Conservation (phyloP, 2,329 filamentous ascomycete genomes). For the Alternaria sp. region DNA sequence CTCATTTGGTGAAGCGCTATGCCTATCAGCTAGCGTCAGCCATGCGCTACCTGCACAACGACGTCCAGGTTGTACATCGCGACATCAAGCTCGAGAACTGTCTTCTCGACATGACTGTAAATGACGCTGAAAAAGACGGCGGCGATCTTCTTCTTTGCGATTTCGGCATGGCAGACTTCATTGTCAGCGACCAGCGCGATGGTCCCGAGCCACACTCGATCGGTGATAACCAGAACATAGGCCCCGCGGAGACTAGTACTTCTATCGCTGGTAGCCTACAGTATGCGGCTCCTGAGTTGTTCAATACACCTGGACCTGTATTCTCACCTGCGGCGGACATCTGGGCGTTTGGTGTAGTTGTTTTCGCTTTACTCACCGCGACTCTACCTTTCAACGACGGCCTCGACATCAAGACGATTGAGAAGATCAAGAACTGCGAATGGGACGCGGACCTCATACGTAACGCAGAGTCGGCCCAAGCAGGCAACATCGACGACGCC, state of each 20-base stretch:
- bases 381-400: constrained; percentile 67
- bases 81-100: constrained; percentile 75
- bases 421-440: constrained; percentile 64
- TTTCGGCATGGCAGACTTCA: constrained; percentile 73
- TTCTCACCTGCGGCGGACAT: constrained; percentile 66
- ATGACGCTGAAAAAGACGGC: constrained; percentile 55
- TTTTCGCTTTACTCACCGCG: constrained; percentile 66
- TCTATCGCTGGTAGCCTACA: constrained; percentile 66
- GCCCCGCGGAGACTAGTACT: constrained; percentile 62
- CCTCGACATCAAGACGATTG: constrained; percentile 64
- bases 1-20: constrained; percentile 64
- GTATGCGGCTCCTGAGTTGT: constrained; percentile 60
- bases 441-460: constrained; percentile 63
- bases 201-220: constrained; percentile 57
- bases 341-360: constrained; percentile 70
- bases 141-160: constrained; percentile 69
- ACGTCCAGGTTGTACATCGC: constrained; percentile 69
- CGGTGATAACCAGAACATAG: constrained; percentile 52
- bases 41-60: constrained; percentile 70
- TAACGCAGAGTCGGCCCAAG: constrained; percentile 49
- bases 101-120: constrained; percentile 62
- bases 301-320: constrained; percentile 46
- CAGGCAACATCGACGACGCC: constrained; percentile 51
- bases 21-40: constrained; percentile 68
- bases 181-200: constrained; percentile 61